phyloP scores from a whole-genome alignment of 106 monocot genomes.

The Acanthochlamys bracteata region DNA sequence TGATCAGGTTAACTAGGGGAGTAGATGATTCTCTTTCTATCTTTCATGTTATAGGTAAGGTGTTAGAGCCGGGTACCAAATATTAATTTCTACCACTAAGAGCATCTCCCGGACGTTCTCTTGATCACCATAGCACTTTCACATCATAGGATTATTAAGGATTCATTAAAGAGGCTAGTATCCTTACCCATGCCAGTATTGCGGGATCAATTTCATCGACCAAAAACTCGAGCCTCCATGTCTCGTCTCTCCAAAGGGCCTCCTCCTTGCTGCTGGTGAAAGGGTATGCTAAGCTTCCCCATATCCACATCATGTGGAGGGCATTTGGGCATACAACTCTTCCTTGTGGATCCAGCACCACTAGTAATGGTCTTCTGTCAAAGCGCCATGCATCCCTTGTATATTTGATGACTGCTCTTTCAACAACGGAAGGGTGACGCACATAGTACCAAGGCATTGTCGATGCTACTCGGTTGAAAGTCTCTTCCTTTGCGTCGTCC shows the following conservation, averaged over 20 bases:
- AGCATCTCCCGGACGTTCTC: no score
- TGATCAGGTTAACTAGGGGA: no score
- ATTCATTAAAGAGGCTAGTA: no score
- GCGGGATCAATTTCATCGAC: conserved; percentile 70
- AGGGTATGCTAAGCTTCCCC: conserved; percentile 77
- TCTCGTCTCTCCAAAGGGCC: conserved; percentile 77
- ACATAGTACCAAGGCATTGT: conserved; percentile 66
- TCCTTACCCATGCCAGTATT: conserved; percentile 39
- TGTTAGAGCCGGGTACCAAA: no score
- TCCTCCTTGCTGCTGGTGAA: conserved; percentile 69
- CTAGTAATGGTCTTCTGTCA: conserved; percentile 66
- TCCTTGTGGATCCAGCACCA: conserved; percentile 70
- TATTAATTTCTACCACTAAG: no score
- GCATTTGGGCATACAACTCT: conserved; percentile 72
- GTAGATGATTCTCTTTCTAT: no score
- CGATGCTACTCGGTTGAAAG: conserved; percentile 28
- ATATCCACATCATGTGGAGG: conserved; percentile 84
- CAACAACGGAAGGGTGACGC: conserved; percentile 43
- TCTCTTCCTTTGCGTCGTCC: conserved; percentile 22
- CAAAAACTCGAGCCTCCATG: conserved; percentile 65
- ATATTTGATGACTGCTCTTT: conserved; percentile 41
- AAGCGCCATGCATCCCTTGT: conserved; percentile 53
- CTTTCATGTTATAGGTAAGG: no score
- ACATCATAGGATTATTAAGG: background rate
- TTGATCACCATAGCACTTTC: background rate